These are phyloP conservation scores for Sanguinoderma infundibulare DNA, from an alignment of 1,284 basidiomycete genomes.

Conservation along the genomic window DNA sequence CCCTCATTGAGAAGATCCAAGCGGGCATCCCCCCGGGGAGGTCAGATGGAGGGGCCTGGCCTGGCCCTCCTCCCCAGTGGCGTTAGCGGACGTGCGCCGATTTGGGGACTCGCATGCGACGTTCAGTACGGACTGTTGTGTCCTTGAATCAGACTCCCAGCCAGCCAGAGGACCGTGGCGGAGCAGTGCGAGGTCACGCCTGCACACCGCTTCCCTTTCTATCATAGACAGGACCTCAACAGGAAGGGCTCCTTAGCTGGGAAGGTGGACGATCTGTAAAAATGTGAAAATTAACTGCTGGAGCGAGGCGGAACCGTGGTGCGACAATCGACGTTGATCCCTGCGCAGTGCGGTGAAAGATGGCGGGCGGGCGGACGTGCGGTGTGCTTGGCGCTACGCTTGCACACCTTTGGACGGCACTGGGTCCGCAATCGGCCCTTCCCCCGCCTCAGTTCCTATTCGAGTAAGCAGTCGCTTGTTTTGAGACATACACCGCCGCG, in stretches of 20 bases:
- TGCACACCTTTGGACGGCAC: too few relatives aligned
- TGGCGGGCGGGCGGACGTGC: background rate
- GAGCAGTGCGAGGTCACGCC: too few relatives aligned
- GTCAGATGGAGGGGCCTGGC: slow-evolving; percentile 30
- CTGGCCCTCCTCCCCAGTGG: slow-evolving; percentile 25
- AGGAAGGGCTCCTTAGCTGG: background rate
- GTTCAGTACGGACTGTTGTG: background rate
- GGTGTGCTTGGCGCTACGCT: too few relatives aligned
- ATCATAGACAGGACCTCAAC: background rate
- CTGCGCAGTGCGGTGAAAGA: too few relatives aligned
- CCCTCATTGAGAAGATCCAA: slow-evolving; percentile 87
- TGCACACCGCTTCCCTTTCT: too few relatives aligned
- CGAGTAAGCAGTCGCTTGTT: background rate
- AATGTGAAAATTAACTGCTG: too few relatives aligned
- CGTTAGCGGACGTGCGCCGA: slow-evolving; percentile 10
- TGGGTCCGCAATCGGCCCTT: background rate
- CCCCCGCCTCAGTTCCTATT: background rate
- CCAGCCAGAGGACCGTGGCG: background rate
- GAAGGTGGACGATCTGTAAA: background rate
- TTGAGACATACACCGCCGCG: background rate
- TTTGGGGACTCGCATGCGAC: too few relatives aligned
- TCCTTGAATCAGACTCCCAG: background rate
- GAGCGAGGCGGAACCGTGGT: background rate
- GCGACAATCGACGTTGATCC: background rate
- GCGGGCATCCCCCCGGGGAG: slow-evolving; percentile 61